Evolutionary conservation across 1,284 basidiomycete species (phyloP), one percentile per base, ranked within the genome.

Genomic region (Malassezia nana): DNA sequence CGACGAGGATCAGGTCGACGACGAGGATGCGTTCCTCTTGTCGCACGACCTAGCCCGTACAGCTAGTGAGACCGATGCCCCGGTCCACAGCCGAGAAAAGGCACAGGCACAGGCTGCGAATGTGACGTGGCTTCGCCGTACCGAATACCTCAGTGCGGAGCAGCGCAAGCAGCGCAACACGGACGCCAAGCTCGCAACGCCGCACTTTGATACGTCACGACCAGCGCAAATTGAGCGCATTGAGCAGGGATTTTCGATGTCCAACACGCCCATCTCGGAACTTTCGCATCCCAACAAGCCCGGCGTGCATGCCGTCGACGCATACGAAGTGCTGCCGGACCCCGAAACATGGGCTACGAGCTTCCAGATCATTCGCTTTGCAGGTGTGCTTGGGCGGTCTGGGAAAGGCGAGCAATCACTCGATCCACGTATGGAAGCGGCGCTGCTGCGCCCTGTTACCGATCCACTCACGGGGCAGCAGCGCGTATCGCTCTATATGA

Each of bases 301-400:
- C 4, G 58, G 58, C 52, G 59, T 74, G 43, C 64, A 59, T 26
- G 67, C 71, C 3, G 58, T 66, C 12, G 62, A 67, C 43, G 54
- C 62, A 10, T 69, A 63, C 56, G 66, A 69, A 44, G 58, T 74
- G 50, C 60, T 72, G 24, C 71, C 71, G 4, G 71, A 74, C 46
- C 59, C 65, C 22, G 69, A 74, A 39, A 74, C 71, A 3, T 74
- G 71, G 71, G 65, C 70, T 6, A 72, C 71, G 28, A 50, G 62
- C 16, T 63, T 65, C 51, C 63, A 71, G 32, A 54, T 74, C 8
- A 66, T 72, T n/a, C 66, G 67, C 16, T 74, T 74, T 58, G 58
- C 59, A 33, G 66, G 69, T 47, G 59, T 56, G 18, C 65, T 70
- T 4, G 71, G 71, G 29, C 59, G 64, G 30, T 55, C 57, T 44